A percentile compares a stretch with the other conserved stretches of the same genome.
phyloP scores from a whole-genome alignment of 495 filamentous ascomycete species.

The Penicillium angulare region DNA sequence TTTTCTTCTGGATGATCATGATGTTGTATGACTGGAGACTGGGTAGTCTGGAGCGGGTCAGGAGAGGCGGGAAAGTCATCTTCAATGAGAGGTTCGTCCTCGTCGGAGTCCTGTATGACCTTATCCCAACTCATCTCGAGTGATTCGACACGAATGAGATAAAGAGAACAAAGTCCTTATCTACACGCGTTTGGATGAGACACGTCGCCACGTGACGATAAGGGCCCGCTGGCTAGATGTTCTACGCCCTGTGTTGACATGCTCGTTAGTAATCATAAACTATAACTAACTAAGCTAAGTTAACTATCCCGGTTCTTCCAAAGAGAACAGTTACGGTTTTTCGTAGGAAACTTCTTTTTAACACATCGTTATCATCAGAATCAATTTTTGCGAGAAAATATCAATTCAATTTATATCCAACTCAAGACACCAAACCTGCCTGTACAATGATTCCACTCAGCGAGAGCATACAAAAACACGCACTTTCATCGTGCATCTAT shows the following conservation, averaged over 20 bases:
- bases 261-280: too few species aligned
- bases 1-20: constrained; percentile 15
- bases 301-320: too few species aligned
- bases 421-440: not conserved
- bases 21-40: constrained; percentile 14
- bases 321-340: too few species aligned
- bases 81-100: constrained; percentile 40
- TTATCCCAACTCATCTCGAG: constrained; percentile 34
- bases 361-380: too few species aligned
- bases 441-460: too few species aligned
- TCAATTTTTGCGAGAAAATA: too few species aligned
- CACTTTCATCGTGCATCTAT: not conserved
- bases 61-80: constrained; percentile 23
- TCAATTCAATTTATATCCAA: not conserved
- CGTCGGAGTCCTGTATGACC: constrained; percentile 53
- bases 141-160: not conserved
- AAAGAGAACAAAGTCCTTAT: constrained; percentile 14
- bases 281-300: too few species aligned
- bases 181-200: constrained; percentile 24
- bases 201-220: constrained; percentile 40
- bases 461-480: not conserved
- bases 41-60: constrained; percentile 14
- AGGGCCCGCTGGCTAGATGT: too few species aligned
- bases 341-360: too few species aligned
- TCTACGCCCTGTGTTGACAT: too few species aligned